Evolutionary conservation across 2,329 filamentous ascomycete species (phyloP).

Genomic region (Paraphaeosphaeria sporulosa): DNA sequence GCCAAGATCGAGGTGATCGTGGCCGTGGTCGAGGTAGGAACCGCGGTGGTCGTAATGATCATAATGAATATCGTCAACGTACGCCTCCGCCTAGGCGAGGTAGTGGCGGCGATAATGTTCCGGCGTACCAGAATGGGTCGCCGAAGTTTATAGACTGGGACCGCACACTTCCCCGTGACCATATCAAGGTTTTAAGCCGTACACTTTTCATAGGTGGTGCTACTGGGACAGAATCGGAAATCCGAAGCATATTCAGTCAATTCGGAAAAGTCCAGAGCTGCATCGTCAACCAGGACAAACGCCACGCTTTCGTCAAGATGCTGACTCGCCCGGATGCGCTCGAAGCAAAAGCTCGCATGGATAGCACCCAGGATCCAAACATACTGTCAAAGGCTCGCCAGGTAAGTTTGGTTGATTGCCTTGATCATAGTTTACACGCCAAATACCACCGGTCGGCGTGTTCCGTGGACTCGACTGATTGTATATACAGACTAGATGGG

Average conservation of each 20-base stretch:
- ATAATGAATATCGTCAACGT: slow-evolving; percentile 80
- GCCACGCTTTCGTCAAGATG: slow-evolving; percentile 99
- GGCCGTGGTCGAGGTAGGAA: slow-evolving; percentile 60
- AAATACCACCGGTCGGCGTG: too few species aligned
- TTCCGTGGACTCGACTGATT: slow-evolving; percentile 12
- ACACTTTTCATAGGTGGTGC: slow-evolving; percentile 97
- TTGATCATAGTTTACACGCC: neutral
- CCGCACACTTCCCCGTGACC: slow-evolving; percentile 72
- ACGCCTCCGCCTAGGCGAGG: slow-evolving; percentile 75
- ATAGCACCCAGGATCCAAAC: slow-evolving; percentile 75
- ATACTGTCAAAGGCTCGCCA: slow-evolving; percentile 68
- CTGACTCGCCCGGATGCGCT: slow-evolving; percentile 86
- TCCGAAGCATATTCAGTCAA: slow-evolving; percentile 79
- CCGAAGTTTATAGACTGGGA: slow-evolving; percentile 86
- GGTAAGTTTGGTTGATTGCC: slow-evolving; percentile 32
- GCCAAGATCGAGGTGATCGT: slow-evolving; percentile 61
- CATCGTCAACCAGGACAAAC: slow-evolving; percentile 97
- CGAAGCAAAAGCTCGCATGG: slow-evolving; percentile 84
- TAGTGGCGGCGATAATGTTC: slow-evolving; percentile 60
- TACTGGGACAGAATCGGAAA: slow-evolving; percentile 74
- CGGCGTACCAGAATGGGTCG: slow-evolving; percentile 28
- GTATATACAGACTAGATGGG: slow-evolving; percentile 83
- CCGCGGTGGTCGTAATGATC: slow-evolving; percentile 56
- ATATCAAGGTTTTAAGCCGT: slow-evolving; percentile 86
- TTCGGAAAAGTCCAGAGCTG: slow-evolving; percentile 94